phyloP scores from a whole-genome alignment of 306 rosid species.

The Trifolium fragiferum region DNA sequence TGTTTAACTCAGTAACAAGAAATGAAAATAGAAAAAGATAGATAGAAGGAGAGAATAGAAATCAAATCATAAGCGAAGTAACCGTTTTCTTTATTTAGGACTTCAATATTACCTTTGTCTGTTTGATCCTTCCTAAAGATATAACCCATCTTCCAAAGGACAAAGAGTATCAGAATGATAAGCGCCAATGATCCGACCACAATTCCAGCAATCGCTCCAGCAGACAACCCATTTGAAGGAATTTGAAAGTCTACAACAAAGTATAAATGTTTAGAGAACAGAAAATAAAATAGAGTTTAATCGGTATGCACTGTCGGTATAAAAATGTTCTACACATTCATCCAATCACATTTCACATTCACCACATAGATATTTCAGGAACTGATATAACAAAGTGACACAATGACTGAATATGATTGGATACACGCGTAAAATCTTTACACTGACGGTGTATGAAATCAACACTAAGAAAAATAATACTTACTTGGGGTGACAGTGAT shows the following conservation, averaged over 20 bases:
- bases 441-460: neutral
- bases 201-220: slow-evolving; percentile 75
- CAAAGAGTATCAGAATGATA: slow-evolving; percentile 50
- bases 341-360: neutral
- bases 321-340: neutral
- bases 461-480: slow-evolving; percentile 11
- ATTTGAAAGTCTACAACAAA: slow-evolving; percentile 59
- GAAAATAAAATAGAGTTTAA: neutral
- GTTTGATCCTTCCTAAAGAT: slow-evolving; percentile 52
- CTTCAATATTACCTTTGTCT: slow-evolving; percentile 58
- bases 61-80: slow-evolving; percentile 16
- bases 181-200: slow-evolving; percentile 57
- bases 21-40: neutral
- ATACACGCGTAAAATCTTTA: neutral
- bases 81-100: slow-evolving; percentile 11
- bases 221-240: slow-evolving; percentile 57
- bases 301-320: neutral
- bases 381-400: neutral
- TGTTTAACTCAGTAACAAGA: neutral
- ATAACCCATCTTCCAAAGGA: slow-evolving; percentile 60
- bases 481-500: slow-evolving; percentile 73
- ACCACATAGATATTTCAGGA: neutral
- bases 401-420: neutral
- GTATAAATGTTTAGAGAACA: slow-evolving; percentile 3
- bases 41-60: neutral